These are phyloP conservation scores for Diaporthe nobilis DNA, from an alignment of 2,329 filamentous ascomycete species.

Conservation along the genomic window DNA sequence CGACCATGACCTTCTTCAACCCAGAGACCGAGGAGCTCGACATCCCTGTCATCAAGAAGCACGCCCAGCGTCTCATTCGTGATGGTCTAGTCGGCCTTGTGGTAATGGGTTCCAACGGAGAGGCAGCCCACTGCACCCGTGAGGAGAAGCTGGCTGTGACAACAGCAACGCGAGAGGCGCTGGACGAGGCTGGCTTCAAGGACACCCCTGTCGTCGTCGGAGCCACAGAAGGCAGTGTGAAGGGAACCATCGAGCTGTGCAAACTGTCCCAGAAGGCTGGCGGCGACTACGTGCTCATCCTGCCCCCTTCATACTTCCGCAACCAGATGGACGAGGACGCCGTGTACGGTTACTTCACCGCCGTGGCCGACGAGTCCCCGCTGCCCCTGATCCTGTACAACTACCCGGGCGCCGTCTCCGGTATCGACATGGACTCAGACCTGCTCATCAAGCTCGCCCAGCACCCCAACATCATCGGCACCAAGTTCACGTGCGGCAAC, in stretches of 20 bases:
- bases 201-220: slow-evolving; percentile 86
- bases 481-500: slow-evolving; percentile 93
- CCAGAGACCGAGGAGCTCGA: slow-evolving; percentile 88
- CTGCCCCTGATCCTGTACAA: slow-evolving; percentile 91
- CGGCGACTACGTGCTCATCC: slow-evolving; percentile 83
- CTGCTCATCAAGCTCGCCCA: slow-evolving; percentile 83
- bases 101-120: slow-evolving; percentile 91
- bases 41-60: slow-evolving; percentile 82
- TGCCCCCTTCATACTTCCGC: slow-evolving; percentile 88
- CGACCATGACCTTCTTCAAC: slow-evolving; percentile 93
- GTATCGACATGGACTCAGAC: slow-evolving; percentile 92
- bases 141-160: slow-evolving; percentile 84
- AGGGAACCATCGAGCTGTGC: slow-evolving; percentile 83
- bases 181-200: slow-evolving; percentile 84
- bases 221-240: slow-evolving; percentile 84
- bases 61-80: slow-evolving; percentile 82
- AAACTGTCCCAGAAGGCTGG: slow-evolving; percentile 77
- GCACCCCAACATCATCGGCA: slow-evolving; percentile 88
- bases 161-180: slow-evolving; percentile 82
- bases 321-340: slow-evolving; percentile 81
- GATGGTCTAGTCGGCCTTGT: slow-evolving; percentile 86
- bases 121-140: slow-evolving; percentile 86
- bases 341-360: slow-evolving; percentile 80
- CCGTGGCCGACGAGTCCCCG: slow-evolving; percentile 81
- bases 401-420: slow-evolving; percentile 88